Evolutionary conservation across 192 early-diverging fungal species (phyloP).

Genomic region (Coemansia javaensis): DNA sequence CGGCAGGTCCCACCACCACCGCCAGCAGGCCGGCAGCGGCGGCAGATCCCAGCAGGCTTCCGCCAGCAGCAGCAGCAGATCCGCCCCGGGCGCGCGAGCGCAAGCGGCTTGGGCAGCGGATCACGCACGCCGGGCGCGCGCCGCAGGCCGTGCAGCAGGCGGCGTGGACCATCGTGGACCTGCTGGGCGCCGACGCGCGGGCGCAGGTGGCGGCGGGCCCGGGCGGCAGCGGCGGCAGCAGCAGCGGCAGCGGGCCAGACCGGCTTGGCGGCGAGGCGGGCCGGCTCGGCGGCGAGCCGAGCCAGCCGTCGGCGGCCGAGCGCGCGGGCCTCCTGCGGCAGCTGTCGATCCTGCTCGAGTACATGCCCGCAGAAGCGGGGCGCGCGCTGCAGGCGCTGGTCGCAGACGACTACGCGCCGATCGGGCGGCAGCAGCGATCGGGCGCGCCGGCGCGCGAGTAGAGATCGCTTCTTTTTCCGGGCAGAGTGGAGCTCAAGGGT

Average conservation of each 20-base stretch:
- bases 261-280: no score
- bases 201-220: conserved; percentile 3
- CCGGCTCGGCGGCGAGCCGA: not conserved
- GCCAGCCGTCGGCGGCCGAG: conserved; percentile 14
- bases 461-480: no score
- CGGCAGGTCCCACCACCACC: not conserved
- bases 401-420: conserved; percentile 19
- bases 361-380: conserved; percentile 37
- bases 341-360: conserved; percentile 45
- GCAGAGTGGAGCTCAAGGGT: no score
- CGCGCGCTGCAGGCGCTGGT: conserved; percentile 32
- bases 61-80: conserved; percentile 8
- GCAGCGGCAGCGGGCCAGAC: conserved; percentile 1
- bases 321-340: conserved; percentile 15
- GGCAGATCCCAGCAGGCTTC: not conserved
- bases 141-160: conserved; percentile 34
- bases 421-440: no score
- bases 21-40: not conserved
- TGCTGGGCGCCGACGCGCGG: conserved; percentile 15
- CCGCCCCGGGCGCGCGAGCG: not conserved
- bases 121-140: conserved; percentile 34
- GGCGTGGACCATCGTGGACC: conserved; percentile 30
- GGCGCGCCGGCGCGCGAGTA: no score
- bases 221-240: conserved; percentile 1
- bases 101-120: conserved; percentile 48